These are phyloP conservation scores for Cornus controversa DNA, from an alignment of 148 eudicot genomes.

Conservation along the genomic window DNA sequence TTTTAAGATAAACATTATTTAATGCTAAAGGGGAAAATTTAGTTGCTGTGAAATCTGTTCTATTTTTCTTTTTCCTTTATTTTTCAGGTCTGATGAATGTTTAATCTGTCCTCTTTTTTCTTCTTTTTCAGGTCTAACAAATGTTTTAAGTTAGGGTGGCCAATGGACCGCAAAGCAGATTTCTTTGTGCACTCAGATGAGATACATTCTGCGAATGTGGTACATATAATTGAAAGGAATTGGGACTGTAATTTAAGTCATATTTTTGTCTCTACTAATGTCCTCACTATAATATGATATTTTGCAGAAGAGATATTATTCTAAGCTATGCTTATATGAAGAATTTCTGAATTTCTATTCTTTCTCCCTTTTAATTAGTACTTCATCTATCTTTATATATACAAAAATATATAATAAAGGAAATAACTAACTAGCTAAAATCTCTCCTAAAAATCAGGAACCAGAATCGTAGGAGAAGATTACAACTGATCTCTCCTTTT, in stretches of 20 bases:
- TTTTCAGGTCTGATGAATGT: neutral
- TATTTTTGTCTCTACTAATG: neutral
- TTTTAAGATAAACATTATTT: neutral
- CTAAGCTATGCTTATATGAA: no score
- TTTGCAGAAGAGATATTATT: neutral
- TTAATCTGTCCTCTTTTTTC: neutral
- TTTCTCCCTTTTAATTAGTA: no score
- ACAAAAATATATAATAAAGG: no score
- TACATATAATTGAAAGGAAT: conserved; percentile 1
- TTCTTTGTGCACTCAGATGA: conserved; percentile 68
- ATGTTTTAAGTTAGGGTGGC: conserved; percentile 89
- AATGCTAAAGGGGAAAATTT: neutral
- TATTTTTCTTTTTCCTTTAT: neutral
- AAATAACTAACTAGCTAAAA: no score
- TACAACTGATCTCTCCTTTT: no score
- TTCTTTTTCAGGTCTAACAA: conserved; percentile 61
- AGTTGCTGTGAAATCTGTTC: conserved; percentile 7
- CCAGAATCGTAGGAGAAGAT: no score
- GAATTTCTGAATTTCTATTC: no score
- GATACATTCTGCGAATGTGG: conserved; percentile 32
- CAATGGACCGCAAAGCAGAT: conserved; percentile 76
- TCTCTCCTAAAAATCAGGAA: no score
- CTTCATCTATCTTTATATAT: no score
- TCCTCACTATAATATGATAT: neutral
- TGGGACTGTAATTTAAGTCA: neutral